Percentiles rank a stretch among this genome's conserved stretches.
Evolutionary conservation across 2,329 filamentous ascomycete species (phyloP).

Genomic region (Cryphonectria nitschkei): DNA sequence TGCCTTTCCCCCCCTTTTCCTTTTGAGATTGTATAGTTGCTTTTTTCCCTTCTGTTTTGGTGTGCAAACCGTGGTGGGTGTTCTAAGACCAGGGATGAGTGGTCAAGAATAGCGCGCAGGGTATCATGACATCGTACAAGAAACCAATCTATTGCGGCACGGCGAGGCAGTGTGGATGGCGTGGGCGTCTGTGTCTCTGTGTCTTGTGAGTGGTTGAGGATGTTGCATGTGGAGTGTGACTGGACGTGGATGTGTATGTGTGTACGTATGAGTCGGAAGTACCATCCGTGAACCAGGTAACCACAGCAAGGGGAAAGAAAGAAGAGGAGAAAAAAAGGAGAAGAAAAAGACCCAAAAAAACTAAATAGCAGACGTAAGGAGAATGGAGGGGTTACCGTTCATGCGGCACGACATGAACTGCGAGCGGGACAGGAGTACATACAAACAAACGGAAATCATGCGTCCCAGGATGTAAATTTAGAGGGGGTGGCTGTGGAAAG

Average conservation of each 20-base stretch:
- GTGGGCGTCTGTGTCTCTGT: not conserved
- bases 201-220: not conserved
- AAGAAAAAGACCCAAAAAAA: not conserved
- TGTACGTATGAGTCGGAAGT: constrained; percentile 10
- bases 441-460: not conserved
- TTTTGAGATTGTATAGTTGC: not conserved
- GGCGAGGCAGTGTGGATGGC: not conserved
- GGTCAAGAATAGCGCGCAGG: not conserved
- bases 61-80: not conserved
- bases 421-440: not conserved
- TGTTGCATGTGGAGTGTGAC: not conserved
- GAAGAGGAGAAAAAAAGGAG: too few species aligned
- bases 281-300: constrained; percentile 12
- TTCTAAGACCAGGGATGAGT: not conserved
- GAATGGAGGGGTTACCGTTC: not conserved
- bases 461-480: not conserved
- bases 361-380: not conserved
- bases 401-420: not conserved
- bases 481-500: too few species aligned
- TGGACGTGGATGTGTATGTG: not conserved
- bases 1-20: constrained; percentile 18
- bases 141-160: not conserved
- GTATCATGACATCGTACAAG: constrained; percentile 5
- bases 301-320: not conserved
- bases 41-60: not conserved